Percentiles rank a stretch among this genome's conserved stretches.
Conservation (phyloP, 352 stramenopile genomes). For the Globisporangium nunn region DNA sequence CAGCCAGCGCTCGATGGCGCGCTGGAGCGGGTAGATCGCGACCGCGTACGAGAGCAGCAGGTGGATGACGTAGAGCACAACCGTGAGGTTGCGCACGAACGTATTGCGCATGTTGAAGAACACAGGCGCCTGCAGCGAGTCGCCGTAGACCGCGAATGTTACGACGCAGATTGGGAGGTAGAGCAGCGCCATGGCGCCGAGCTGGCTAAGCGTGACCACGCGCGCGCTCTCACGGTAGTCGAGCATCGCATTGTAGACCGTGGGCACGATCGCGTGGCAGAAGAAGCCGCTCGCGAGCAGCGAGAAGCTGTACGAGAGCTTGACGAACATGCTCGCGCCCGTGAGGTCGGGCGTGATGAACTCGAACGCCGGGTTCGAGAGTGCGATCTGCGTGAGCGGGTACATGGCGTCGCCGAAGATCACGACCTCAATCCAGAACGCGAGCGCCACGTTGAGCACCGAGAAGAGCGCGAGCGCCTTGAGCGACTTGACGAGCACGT, state of each 20-base stretch:
- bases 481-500: constrained; percentile 62
- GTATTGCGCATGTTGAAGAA: constrained; percentile 83
- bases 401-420: constrained; percentile 84
- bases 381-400: constrained; percentile 65
- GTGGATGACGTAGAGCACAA: constrained; percentile 73
- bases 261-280: constrained; percentile 63
- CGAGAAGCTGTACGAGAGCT: constrained; percentile 70
- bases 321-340: constrained; percentile 35
- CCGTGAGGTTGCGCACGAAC: constrained; percentile 60
- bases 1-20: constrained; percentile 52
- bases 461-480: constrained; percentile 50
- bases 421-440: constrained; percentile 73
- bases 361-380: constrained; percentile 50
- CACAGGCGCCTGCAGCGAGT: constrained; percentile 63
- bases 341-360: constrained; percentile 63
- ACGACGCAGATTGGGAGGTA: constrained; percentile 74
- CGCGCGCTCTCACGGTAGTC: constrained; percentile 43
- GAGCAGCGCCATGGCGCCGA: constrained; percentile 37
- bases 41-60: constrained; percentile 65
- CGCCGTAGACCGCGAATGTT: constrained; percentile 70
- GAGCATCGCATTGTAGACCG: constrained; percentile 70
- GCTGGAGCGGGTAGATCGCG: constrained; percentile 62
- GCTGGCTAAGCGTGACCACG: constrained; percentile 44
- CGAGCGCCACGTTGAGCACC: constrained; percentile 67
- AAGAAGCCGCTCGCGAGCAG: constrained; percentile 61